These are phyloP conservation scores for Penicillium roqueforti DNA, from an alignment of 495 filamentous ascomycete genomes.

Conservation along the genomic window DNA sequence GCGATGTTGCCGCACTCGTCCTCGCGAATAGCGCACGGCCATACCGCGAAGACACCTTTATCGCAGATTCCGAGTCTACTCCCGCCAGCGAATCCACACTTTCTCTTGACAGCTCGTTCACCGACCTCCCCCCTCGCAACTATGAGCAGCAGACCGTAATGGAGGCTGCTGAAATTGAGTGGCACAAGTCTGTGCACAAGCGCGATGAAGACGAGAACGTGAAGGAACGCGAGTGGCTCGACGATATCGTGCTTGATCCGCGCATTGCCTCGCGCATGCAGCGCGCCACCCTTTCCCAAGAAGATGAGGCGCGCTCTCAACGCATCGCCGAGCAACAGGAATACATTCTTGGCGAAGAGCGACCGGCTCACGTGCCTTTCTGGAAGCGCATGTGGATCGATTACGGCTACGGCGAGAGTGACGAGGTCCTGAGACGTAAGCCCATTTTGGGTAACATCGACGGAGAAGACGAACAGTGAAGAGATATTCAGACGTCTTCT, in stretches of 20 bases:
- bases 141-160: constrained; percentile 72
- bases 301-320: constrained; percentile 63
- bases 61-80: constrained; percentile 22
- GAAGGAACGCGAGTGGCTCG: constrained; percentile 68
- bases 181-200: constrained; percentile 77
- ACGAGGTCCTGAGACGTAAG: constrained; percentile 37
- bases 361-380: constrained; percentile 33
- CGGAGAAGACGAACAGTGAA: constrained; percentile 31
- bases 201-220: constrained; percentile 48
- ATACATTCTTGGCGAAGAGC: constrained; percentile 58
- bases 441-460: constrained; percentile 41
- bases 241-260: constrained; percentile 70
- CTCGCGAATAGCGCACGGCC: constrained; percentile 57
- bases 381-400: constrained; percentile 45
- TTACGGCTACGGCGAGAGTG: constrained; percentile 46
- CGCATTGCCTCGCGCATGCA: constrained; percentile 80
- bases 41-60: constrained; percentile 33
- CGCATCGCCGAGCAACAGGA: constrained; percentile 59
- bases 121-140: constrained; percentile 13
- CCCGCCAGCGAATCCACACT: constrained; percentile 27
- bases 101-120: constrained; percentile 16
- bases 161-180: constrained; percentile 73
- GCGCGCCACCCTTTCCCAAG: constrained; percentile 56
- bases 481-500: neutral
- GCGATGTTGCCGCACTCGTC: constrained; percentile 81